Evolutionary conservation across 2,329 filamentous ascomycete species (phyloP).

Genomic region (Triangularia setosa): DNA sequence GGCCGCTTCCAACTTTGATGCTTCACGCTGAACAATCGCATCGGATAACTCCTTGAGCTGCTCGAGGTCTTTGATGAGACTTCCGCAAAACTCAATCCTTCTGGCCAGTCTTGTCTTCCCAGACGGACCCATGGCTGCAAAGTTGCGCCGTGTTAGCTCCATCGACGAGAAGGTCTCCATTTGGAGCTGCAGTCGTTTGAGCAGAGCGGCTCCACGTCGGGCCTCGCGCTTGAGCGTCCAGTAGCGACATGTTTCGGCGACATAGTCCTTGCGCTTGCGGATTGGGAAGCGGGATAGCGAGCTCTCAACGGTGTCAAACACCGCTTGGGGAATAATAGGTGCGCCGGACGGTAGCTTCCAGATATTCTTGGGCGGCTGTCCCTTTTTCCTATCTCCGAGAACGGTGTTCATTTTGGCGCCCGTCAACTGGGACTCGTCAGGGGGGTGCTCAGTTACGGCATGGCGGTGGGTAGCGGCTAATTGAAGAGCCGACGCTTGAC

Average conservation of each 20-base stretch:
- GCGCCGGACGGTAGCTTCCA: slow-evolving; percentile 96
- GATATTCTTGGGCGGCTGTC: slow-evolving; percentile 61
- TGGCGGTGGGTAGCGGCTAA: slow-evolving; percentile 69
- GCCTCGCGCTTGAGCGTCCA: slow-evolving; percentile 97
- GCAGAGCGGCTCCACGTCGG: slow-evolving; percentile 80
- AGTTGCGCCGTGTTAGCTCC: slow-evolving; percentile 93
- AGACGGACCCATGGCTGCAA: slow-evolving; percentile 86
- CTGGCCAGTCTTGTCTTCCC: slow-evolving; percentile 74
- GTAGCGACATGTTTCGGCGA: slow-evolving; percentile 90
- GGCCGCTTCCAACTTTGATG: slow-evolving; percentile 70
- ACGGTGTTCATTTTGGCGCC: slow-evolving; percentile 76
- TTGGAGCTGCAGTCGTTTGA: slow-evolving; percentile 90
- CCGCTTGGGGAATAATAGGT: slow-evolving; percentile 84
- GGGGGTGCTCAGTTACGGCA: slow-evolving; percentile 62
- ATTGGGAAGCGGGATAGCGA: slow-evolving; percentile 76
- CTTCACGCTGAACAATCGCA: slow-evolving; percentile 70
- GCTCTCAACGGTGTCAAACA: slow-evolving; percentile 80
- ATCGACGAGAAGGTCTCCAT: slow-evolving; percentile 96
- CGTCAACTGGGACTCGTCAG: slow-evolving; percentile 78
- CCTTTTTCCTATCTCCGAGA: slow-evolving; percentile 72
- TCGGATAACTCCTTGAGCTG: slow-evolving; percentile 68
- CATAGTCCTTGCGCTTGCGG: slow-evolving; percentile 85
- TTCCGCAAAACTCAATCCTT: slow-evolving; percentile 83
- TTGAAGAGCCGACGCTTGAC: slow-evolving; percentile 75
- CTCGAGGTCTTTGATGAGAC: slow-evolving; percentile 71